Conservation (phyloP, 2,329 filamentous ascomycete species). For the Penicillium sp. region DNA sequence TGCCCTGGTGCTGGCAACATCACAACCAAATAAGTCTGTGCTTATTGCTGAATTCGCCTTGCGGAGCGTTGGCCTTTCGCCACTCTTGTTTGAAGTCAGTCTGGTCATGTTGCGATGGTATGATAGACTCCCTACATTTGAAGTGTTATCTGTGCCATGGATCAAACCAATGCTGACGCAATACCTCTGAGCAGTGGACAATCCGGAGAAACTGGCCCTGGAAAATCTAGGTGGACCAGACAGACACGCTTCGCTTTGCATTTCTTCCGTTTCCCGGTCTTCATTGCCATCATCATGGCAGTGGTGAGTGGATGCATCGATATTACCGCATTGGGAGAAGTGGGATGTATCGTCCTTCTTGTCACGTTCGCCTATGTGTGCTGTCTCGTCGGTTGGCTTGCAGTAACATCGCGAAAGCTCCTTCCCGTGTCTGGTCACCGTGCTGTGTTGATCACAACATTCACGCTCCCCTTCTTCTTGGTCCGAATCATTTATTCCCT, state of each 20-base stretch:
- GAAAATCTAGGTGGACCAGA: slow-evolving; percentile 25
- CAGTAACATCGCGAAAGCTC: slow-evolving; percentile 14
- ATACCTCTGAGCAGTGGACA: slow-evolving; percentile 22
- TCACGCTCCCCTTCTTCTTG: slow-evolving; percentile 24
- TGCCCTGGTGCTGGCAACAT: slow-evolving; percentile 23
- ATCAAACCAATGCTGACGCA: neutral
- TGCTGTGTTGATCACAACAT: slow-evolving; percentile 17
- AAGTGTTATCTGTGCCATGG: too few species aligned
- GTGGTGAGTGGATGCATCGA: slow-evolving; percentile 22
- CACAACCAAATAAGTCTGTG: slow-evolving; percentile 16
- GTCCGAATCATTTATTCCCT: slow-evolving; percentile 25
- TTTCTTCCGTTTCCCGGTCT: slow-evolving; percentile 27
- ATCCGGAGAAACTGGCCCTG: slow-evolving; percentile 24
- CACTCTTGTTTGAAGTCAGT: slow-evolving; percentile 31
- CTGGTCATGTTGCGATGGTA: slow-evolving; percentile 28
- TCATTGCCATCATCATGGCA: slow-evolving; percentile 23
- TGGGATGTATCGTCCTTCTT: slow-evolving; percentile 22
- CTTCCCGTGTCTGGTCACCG: slow-evolving; percentile 20
- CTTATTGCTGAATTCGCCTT: slow-evolving; percentile 22
- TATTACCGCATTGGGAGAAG: slow-evolving; percentile 17
- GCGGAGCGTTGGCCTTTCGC: slow-evolving; percentile 29
- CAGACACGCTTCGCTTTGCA: slow-evolving; percentile 22
- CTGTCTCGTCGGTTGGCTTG: slow-evolving; percentile 22
- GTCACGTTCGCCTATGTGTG: slow-evolving; percentile 25
- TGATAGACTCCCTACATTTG: neutral